Evolutionary conservation across 2,329 filamentous ascomycete species (phyloP).

Genomic region (Apiospora phragmitis): DNA sequence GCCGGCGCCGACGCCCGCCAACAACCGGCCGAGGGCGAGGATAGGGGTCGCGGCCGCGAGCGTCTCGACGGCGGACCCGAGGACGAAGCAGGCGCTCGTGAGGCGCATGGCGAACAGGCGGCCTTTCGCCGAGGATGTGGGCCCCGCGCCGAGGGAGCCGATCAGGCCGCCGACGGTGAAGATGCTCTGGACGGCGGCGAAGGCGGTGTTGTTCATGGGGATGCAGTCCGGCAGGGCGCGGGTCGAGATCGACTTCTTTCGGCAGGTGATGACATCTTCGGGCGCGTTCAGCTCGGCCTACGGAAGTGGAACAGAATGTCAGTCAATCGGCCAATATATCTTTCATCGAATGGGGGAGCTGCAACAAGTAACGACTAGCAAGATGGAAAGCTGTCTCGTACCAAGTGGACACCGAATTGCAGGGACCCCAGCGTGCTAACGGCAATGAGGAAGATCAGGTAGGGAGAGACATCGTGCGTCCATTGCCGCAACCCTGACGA

Average conservation of each 20-base stretch:
- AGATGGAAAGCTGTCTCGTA: conserved; percentile 42
- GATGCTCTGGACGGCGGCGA: conserved; percentile 84
- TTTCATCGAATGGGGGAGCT: neutral
- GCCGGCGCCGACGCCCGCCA: conserved; percentile 83
- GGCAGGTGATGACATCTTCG: conserved; percentile 89
- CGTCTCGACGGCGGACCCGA: conserved; percentile 76
- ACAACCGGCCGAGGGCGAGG: conserved; percentile 71
- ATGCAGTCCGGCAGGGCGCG: conserved; percentile 72
- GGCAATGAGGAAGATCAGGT: conserved; percentile 74
- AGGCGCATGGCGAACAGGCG: conserved; percentile 73
- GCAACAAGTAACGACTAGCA: neutral
- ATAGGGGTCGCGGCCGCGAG: conserved; percentile 66
- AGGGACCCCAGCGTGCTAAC: conserved; percentile 83
- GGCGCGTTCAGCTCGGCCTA: conserved; percentile 94
- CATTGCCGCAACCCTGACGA: neutral
- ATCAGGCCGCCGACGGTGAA: conserved; percentile 88
- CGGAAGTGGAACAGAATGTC: conserved; percentile 15
- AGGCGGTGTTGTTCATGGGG: conserved; percentile 78
- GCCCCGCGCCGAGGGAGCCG: conserved; percentile 79
- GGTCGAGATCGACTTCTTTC: conserved; percentile 53
- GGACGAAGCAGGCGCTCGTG: conserved; percentile 74
- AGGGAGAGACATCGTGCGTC: conserved; percentile 61
- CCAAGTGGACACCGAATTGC: conserved; percentile 93
- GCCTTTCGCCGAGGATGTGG: conserved; percentile 75
- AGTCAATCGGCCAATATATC: neutral